Base-by-base conservation (phyloP, 768 basidiomycete species). In the Leccinum pellstonianum region DNA sequence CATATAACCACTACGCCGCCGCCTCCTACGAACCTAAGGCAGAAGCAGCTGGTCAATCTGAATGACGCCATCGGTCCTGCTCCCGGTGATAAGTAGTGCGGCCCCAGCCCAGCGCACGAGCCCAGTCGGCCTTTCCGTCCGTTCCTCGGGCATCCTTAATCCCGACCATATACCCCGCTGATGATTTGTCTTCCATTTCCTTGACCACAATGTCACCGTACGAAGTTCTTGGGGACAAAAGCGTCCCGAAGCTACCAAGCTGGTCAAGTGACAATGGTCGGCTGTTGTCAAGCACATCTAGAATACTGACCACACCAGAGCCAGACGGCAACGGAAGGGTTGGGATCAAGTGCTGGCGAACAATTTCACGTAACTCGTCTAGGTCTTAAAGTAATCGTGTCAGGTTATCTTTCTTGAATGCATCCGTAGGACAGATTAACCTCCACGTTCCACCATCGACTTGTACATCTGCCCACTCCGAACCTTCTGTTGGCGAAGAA, bases 181-280 rank as follows among this genome's bases (percentile, higher is more conserved):
- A 73, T 11, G 75, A 73, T 57, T 83, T 82, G 49, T 74, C 73
- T 35, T 74, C 73, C 48, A 75, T 75, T 12, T 74, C 75, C 54
- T 88, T 82, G 78, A 99, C 92, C 29, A 93, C 84, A 48, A 99
- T 75, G 66, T 94, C 90, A 0, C 95, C 95, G 68, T 91, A 95
- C 1, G 81, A 78, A 3, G 86, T 86, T 29, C 69, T 68, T 1
- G 77, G 64, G 1, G 91, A 91, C n/a, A 86, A 83, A 12, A 97
- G 77, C 0, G 95, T 97, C 27, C 80, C 76, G 73, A 93, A 95
- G 7, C 86, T 83, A 14, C 84, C 84, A 15, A 83, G 81, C 62
- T 92, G 86, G 58, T 84, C 84, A 54, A 98, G 76, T 3, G 79
- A 68, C 12, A 98, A 70, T 0, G 95, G 96, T 9, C 80, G 81